Percentiles rank a stretch among this genome's conserved stretches.
phyloP scores from a whole-genome alignment of 2,329 filamentous ascomycete species.

The Xenoacremonium recifei region DNA sequence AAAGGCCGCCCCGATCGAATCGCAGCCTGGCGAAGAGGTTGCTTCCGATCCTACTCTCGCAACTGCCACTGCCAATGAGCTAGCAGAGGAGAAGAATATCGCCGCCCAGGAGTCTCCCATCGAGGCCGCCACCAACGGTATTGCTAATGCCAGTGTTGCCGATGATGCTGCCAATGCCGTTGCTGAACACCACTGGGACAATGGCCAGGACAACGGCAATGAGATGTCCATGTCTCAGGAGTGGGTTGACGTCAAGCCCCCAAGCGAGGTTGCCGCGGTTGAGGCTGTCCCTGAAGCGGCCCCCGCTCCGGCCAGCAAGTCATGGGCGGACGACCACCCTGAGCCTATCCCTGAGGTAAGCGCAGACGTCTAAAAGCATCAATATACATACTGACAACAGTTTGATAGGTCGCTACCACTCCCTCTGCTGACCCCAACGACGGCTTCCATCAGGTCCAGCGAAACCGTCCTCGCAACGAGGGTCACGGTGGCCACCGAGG shows the following conservation, averaged over 20 bases:
- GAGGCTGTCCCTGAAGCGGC: constrained; percentile 62
- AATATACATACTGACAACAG: constrained; percentile 9
- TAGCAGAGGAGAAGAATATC: constrained; percentile 47
- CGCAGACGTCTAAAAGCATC: constrained; percentile 1
- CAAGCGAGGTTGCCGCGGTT: constrained; percentile 71
- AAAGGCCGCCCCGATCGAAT: constrained; percentile 28
- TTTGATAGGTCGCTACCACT: constrained; percentile 24
- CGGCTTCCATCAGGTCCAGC: constrained; percentile 72
- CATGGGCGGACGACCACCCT: constrained; percentile 81
- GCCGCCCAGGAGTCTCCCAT: constrained; percentile 39
- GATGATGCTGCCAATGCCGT: constrained; percentile 59
- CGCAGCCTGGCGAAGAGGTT: constrained; percentile 32
- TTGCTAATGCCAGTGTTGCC: constrained; percentile 49
- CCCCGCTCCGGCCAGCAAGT: constrained; percentile 61
- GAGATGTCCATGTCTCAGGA: constrained; percentile 55
- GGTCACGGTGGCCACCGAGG: constrained; percentile 47
- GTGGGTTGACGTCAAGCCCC: constrained; percentile 65
- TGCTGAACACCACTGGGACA: constrained; percentile 66
- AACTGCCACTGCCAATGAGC: constrained; percentile 67
- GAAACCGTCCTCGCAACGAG: constrained; percentile 55
- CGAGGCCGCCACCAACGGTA: constrained; percentile 39
- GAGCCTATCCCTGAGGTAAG: constrained; percentile 48
- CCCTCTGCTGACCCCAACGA: constrained; percentile 51
- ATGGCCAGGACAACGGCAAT: constrained; percentile 41
- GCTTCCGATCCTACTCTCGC: constrained; percentile 64